phyloP scores from a whole-genome alignment of 495 filamentous ascomycete species.

The Tuber melanosporum region DNA sequence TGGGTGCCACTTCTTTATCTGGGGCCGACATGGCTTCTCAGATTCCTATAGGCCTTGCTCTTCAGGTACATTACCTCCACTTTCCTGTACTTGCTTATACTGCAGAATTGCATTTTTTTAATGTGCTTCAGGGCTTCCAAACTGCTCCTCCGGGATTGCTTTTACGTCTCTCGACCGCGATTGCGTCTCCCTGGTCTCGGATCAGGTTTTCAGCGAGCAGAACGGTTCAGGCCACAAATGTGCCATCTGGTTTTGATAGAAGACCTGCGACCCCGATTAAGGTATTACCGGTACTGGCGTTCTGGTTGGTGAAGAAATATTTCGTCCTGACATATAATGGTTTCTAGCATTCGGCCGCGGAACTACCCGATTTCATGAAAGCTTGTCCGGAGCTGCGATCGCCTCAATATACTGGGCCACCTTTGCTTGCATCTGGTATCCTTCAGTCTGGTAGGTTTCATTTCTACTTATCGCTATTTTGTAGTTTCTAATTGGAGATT shows the following conservation, averaged over 20 bases:
- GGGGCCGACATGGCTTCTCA: conserved; percentile 36
- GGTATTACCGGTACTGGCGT: not conserved
- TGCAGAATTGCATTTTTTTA: not conserved
- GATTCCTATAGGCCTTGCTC: conserved; percentile 28
- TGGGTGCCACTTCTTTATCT: conserved; percentile 10
- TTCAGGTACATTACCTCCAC: conserved; percentile 22
- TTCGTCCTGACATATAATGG: not conserved
- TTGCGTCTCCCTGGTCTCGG: conserved; percentile 23
- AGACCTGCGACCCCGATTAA: not conserved
- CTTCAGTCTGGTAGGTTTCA: conserved; percentile 22
- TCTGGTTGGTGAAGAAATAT: not conserved
- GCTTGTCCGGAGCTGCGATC: conserved; percentile 19
- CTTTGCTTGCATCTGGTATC: conserved; percentile 20
- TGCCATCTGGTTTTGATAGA: not conserved
- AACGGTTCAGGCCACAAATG: not conserved
- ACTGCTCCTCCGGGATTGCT: conserved; percentile 21
- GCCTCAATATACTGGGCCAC: conserved; percentile 20
- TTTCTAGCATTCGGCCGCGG: conserved; percentile 16
- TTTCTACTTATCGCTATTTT: not conserved
- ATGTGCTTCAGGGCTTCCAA: conserved; percentile 20
- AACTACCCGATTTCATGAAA: conserved; percentile 29
- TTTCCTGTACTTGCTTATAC: conserved; percentile 4
- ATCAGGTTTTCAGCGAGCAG: conserved; percentile 7
- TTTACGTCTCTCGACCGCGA: conserved; percentile 18
- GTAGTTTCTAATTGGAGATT: conserved; percentile 4